Conservation (phyloP, 441 rosid genomes). For the Gossypium davidsonii region DNA sequence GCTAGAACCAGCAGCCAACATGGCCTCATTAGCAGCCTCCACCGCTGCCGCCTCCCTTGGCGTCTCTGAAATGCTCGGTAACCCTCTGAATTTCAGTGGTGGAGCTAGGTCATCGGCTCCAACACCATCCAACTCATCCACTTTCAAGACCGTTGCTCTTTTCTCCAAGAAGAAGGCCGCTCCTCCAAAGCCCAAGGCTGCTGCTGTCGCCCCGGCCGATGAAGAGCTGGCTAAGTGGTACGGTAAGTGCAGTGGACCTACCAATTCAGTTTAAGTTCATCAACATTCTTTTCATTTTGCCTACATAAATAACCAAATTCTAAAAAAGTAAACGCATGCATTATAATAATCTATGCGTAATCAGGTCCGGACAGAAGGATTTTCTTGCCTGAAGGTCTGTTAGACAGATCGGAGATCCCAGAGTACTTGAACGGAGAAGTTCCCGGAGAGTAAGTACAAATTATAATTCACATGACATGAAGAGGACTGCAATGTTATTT, state of each 20-base stretch:
- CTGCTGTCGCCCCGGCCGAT: conserved; percentile 31
- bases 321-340: neutral
- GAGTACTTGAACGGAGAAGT: conserved; percentile 96
- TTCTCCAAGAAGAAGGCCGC: conserved; percentile 79
- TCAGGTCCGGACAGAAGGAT: conserved; percentile 94
- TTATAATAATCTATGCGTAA: neutral
- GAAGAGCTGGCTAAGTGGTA: conserved; percentile 99
- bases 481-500: neutral
- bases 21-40: conserved; percentile 54
- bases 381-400: conserved; percentile 87
- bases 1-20: neutral
- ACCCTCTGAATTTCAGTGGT: conserved; percentile 55
- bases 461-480: neutral
- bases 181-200: conserved; percentile 51
- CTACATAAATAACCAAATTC: neutral
- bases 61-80: conserved; percentile 78
- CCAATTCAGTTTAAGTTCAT: neutral
- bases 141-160: conserved; percentile 70
- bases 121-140: conserved; percentile 40
- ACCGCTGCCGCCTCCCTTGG: conserved; percentile 68
- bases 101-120: conserved; percentile 49
- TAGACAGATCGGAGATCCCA: conserved; percentile 93
- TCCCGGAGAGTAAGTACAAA: conserved; percentile 81
- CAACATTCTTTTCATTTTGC: neutral
- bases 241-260: conserved; percentile 39